phyloP scores from a whole-genome alignment of 2,329 filamentous ascomycete species.

The Sporothrix euskadiensis region DNA sequence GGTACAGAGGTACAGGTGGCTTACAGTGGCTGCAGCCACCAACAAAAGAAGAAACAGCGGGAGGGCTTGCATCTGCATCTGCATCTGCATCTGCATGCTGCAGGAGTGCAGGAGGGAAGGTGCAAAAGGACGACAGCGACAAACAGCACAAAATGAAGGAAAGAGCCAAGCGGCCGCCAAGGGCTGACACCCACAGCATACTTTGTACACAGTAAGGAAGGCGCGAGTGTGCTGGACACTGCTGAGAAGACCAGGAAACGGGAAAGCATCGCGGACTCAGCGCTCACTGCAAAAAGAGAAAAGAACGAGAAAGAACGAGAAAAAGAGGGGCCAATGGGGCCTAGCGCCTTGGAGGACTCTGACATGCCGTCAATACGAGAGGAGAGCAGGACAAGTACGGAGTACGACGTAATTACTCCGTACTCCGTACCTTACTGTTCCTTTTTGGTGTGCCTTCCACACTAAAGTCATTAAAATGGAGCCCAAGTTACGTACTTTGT shows the following conservation, averaged over 20 bases:
- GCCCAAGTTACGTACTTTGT: neutral
- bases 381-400: neutral
- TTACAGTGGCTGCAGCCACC: neutral
- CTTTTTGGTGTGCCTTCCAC: no score
- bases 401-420: neutral
- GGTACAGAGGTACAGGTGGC: neutral
- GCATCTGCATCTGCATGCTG: neutral
- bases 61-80: no score
- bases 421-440: no score
- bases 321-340: neutral
- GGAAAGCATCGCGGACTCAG: neutral
- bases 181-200: neutral
- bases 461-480: neutral
- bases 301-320: neutral
- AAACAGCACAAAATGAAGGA: neutral
- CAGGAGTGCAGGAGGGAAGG: neutral
- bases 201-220: neutral
- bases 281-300: neutral
- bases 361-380: neutral
- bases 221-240: neutral
- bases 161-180: neutral
- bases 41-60: no score
- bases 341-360: slow-evolving; percentile 15
- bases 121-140: neutral
- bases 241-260: neutral